Conservation (phyloP, 1,284 basidiomycete genomes). For the Porphyrellus sp. region DNA sequence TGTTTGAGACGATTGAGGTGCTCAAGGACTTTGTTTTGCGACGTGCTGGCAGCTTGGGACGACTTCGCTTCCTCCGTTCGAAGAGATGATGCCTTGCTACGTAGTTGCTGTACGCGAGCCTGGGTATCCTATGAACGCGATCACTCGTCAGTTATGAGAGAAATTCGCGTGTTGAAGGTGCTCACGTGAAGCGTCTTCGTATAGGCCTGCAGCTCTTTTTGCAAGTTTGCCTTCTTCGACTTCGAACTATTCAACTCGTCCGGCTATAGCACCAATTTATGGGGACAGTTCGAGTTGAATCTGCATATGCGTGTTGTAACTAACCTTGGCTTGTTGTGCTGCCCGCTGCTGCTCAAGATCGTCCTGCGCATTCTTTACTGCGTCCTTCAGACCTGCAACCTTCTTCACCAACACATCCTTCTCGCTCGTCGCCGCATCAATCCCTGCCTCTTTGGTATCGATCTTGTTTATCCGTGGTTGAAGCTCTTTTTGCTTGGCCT, state of each 20-base stretch:
- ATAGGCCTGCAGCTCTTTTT: slow-evolving; percentile 50
- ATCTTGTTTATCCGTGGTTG: slow-evolving; percentile 94
- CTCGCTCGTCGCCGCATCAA: slow-evolving; percentile 86
- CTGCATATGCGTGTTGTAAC: no score
- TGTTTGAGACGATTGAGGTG: slow-evolving; percentile 76
- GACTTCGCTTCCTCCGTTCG: slow-evolving; percentile 88
- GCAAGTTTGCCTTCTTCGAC: slow-evolving; percentile 50
- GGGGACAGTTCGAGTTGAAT: no score
- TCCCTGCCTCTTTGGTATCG: slow-evolving; percentile 76
- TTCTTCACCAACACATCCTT: slow-evolving; percentile 78
- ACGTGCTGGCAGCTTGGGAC: slow-evolving; percentile 79
- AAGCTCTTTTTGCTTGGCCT: slow-evolving; percentile 89
- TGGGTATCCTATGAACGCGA: slow-evolving; percentile 45
- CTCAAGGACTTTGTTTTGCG: slow-evolving; percentile 84
- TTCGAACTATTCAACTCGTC: slow-evolving; percentile 56
- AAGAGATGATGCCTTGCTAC: slow-evolving; percentile 60
- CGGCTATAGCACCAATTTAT: slow-evolving; percentile 34
- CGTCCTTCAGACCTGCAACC: slow-evolving; percentile 63
- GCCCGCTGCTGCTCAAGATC: slow-evolving; percentile 60
- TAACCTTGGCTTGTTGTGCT: slow-evolving; percentile 68
- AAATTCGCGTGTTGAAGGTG: not conserved
- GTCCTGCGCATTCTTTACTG: slow-evolving; percentile 68
- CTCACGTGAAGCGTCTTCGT: slow-evolving; percentile 55
- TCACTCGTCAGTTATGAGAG: not conserved
- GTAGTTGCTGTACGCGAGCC: slow-evolving; percentile 56